These are phyloP conservation scores for Crassisporium funariophilum DNA, from an alignment of 768 basidiomycete genomes.

Conservation along the genomic window DNA sequence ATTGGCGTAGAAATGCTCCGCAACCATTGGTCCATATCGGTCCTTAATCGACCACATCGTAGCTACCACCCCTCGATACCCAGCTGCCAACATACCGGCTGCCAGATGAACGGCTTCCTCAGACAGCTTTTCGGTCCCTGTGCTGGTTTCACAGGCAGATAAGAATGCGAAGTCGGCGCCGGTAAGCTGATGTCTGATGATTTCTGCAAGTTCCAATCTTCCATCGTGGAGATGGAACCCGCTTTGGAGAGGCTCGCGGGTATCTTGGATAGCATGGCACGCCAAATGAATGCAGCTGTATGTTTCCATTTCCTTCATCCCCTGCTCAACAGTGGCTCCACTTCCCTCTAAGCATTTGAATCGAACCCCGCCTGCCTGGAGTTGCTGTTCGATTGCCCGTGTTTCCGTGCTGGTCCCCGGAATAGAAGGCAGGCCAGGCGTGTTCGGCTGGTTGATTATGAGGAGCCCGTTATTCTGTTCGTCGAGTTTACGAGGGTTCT, in stretches of 20 bases:
- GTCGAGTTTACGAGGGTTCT: not conserved
- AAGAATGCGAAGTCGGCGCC: slow-evolving; percentile 17
- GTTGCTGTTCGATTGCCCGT: not conserved
- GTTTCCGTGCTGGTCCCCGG: slow-evolving; percentile 15
- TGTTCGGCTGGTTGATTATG: slow-evolving; percentile 12
- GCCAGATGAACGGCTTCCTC: slow-evolving; percentile 22
- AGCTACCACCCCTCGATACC: slow-evolving; percentile 17
- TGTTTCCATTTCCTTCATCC: slow-evolving; percentile 9
- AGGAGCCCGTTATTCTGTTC: slow-evolving; percentile 2
- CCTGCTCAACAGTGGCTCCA: slow-evolving; percentile 5
- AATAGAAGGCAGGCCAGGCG: slow-evolving; percentile 3
- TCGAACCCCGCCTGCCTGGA: not conserved
- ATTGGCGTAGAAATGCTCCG: slow-evolving; percentile 26
- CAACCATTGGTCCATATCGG: slow-evolving; percentile 9
- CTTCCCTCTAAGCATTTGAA: slow-evolving; percentile 1
- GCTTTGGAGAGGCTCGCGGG: slow-evolving; percentile 8
- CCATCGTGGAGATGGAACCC: slow-evolving; percentile 13
- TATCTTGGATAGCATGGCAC: slow-evolving; percentile 16
- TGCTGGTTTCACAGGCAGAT: slow-evolving; percentile 21
- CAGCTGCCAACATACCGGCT: slow-evolving; percentile 20
- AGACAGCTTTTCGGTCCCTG: slow-evolving; percentile 11
- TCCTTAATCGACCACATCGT: slow-evolving; percentile 24
- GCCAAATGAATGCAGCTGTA: slow-evolving; percentile 18
- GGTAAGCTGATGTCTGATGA: slow-evolving; percentile 11
- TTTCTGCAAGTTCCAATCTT: slow-evolving; percentile 6